phyloP scores from a whole-genome alignment of 2,329 filamentous ascomycete genomes.

The Gyromitra esculenta region DNA sequence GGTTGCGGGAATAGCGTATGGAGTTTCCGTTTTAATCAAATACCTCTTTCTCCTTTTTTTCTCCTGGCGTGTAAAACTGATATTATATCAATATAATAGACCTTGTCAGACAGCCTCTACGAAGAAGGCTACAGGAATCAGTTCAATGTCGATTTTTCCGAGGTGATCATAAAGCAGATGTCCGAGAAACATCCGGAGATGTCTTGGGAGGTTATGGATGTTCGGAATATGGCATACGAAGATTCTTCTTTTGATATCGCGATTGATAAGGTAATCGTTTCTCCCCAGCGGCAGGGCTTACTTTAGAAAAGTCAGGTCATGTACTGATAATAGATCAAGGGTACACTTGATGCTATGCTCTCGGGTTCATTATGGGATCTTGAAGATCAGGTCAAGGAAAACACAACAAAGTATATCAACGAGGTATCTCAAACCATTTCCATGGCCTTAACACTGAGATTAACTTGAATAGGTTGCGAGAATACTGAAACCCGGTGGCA shows the following conservation, averaged over 20 bases:
- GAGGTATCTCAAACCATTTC: constrained; percentile 43
- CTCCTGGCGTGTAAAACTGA: not conserved
- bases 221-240: constrained; percentile 50
- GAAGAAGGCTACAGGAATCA: constrained; percentile 54
- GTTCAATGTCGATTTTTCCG: constrained; percentile 54
- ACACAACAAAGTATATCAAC: constrained; percentile 54
- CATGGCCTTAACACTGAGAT: not conserved
- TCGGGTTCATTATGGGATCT: constrained; percentile 55
- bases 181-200: constrained; percentile 52
- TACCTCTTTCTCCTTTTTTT: not conserved
- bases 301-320: not conserved
- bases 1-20: constrained; percentile 53
- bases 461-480: constrained; percentile 49
- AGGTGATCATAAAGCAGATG: constrained; percentile 55
- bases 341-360: constrained; percentile 56
- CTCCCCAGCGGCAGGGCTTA: not conserved
- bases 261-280: constrained; percentile 53
- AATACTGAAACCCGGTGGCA: constrained; percentile 54
- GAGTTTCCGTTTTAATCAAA: not conserved
- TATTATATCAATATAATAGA: constrained; percentile 19
- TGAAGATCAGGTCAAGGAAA: constrained; percentile 54
- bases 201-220: constrained; percentile 55
- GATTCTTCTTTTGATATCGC: constrained; percentile 51
- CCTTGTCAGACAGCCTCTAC: constrained; percentile 50
- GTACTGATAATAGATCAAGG: constrained; percentile 31